phyloP scores from a whole-genome alignment of 208 protist genomes.

The Trypanosoma melophagium region DNA sequence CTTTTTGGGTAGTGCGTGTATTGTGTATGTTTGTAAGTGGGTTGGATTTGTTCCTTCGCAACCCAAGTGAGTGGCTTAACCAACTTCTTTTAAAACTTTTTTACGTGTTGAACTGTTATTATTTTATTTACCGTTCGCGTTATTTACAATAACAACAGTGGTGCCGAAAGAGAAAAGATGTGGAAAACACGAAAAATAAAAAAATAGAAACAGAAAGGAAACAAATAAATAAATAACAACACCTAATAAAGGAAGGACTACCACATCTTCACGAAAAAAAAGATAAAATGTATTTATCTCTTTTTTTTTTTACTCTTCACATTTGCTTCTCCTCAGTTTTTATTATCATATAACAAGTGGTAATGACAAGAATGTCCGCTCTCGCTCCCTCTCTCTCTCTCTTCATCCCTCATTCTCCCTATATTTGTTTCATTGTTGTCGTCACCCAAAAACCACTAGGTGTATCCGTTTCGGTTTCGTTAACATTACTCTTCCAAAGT shows the following conservation, averaged over 20 bases:
- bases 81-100: background rate
- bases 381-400: background rate
- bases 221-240: background rate
- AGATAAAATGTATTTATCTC: background rate
- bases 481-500: conserved; percentile 71
- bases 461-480: conserved; percentile 40
- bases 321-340: conserved; percentile 15
- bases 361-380: too few relatives aligned
- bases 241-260: too few relatives aligned
- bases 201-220: background rate
- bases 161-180: background rate
- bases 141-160: background rate
- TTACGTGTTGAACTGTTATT: background rate
- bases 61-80: too few relatives aligned
- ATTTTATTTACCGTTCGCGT: background rate
- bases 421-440: conserved; percentile 38
- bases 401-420: background rate
- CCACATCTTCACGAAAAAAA: background rate
- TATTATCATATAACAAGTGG: background rate
- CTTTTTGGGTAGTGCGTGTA: too few relatives aligned
- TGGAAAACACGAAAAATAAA: background rate
- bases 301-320: conserved; percentile 6
- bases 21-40: too few relatives aligned
- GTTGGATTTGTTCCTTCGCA: too few relatives aligned
- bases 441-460: conserved; percentile 80